Evolutionary conservation across 768 basidiomycete species (phyloP), one percentile per base, ranked within the genome.

Genomic region (Leucosporidium yakuticum): DNA sequence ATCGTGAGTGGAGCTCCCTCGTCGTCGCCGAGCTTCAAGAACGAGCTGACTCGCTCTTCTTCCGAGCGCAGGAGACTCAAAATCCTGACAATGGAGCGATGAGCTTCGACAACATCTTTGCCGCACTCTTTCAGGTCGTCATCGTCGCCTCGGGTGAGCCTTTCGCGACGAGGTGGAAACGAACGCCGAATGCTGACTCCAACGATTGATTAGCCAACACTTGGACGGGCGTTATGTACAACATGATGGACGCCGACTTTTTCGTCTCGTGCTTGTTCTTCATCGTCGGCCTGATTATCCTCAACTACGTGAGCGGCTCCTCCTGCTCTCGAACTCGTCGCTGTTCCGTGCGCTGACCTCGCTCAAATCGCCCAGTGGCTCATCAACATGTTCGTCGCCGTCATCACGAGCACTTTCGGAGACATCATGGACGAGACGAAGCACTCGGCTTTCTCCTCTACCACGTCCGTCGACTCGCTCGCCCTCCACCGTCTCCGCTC

Each of bases 341-440:
- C 21, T 51, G 8, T 23, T 51, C 23, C n/a, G 8, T 11, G 6
- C 14, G 50, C 50, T 51, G 50, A 44, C 23, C 4, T 4, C 4
- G 4, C 11, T 61, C 34, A 2, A 8, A 2, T 4, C n/a, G 8
- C 21, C 3, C 50, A 51, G 50, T 91, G 90, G 90, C 82, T 95
- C 66, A 87, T 94, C 82, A 92, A 93, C 39, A 44, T 44, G 77
- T 89, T 94, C 77, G 90, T 96, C 64, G 93, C 94, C 23, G 92
- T 96, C n/a, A 94, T 95, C 70, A 91, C 91, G 34, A 89, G 91
- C 75, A 90, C 90, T 0, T 98, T 98, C 77, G 85, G 86, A 23
- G 89, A 88, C 21, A 96, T 96, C 68, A 82, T 91, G 47, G 83
- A 85, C 6, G 87, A 91, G 75, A 96, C 94, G 4, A 85, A 87